Evolutionary conservation across 1,284 basidiomycete species (phyloP), one percentile per base, ranked within the genome.

Genomic region (Paramarasmius palmivorus): DNA sequence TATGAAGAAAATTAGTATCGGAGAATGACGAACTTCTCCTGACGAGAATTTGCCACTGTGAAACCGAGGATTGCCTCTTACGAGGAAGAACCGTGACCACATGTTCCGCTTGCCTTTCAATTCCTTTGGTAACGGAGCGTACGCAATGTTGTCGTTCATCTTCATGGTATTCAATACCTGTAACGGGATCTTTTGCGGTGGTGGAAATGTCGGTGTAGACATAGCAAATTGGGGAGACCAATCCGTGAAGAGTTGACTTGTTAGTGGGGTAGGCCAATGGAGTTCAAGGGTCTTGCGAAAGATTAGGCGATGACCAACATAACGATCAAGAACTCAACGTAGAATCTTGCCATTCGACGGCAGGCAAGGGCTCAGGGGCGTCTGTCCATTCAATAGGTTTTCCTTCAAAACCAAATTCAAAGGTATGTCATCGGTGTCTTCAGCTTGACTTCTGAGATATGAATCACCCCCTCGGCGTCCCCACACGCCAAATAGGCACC

Each of bases 401-500:
- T 1, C 90, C 90, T 56, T 91, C 86, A 65, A 90, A 95, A 0
- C 93, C 91, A 64, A n/a, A n/a, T 95, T 98, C 73, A 96, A 91
- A 2, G 90, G 90, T 6, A 84, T 69, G 52, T 48, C 71, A 1
- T 70, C 75, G 3, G 82, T 82, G n/a, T 84, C 85, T 49, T 86
- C 84, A 32, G 83, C 84, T 52, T 86, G 86, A 3, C 92, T 90
- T 75, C 95, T 81, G 15, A n/a, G n/a, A 99, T 73, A 68, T 97
- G 92, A 5, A 98, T 82, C 9, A 79, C 77, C 7, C 95, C 95
- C 50, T 94, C 89, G 0, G 87, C 88, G 63, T 98, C 95, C 1
- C 93, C 95, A 61, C 97, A 95, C 0, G 93, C 95, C 63, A 99
- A 78, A 63, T 94, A 97, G 47, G 92, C 88, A 20, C 92, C 93